These are phyloP conservation scores for Backusella luteola DNA, from an alignment of 192 early-diverging fungal species.

Conservation along the genomic window DNA sequence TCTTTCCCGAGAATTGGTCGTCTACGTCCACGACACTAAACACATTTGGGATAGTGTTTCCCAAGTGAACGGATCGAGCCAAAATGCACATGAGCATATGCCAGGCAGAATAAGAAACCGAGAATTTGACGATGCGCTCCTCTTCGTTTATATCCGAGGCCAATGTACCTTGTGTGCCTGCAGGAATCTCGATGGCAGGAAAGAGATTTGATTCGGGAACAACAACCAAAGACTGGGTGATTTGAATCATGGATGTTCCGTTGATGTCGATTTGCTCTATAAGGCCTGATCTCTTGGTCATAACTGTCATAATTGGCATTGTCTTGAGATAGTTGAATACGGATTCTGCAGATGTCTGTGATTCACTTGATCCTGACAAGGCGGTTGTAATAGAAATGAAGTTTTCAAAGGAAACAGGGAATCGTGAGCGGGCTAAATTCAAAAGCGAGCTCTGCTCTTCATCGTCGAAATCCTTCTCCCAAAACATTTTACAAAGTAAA, in stretches of 20 bases:
- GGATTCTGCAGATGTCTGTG: background rate
- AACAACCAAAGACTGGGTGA: background rate
- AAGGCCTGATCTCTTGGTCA: background rate
- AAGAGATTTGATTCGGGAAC: background rate
- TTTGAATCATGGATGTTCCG: background rate
- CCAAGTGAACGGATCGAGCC: background rate
- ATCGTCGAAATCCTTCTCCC: slow-evolving; percentile 12
- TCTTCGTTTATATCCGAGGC: background rate
- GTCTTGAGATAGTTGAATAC: slow-evolving; percentile 21
- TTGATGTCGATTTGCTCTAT: background rate
- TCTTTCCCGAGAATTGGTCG: background rate
- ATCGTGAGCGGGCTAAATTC: slow-evolving; percentile 18
- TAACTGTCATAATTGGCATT: slow-evolving; percentile 9
- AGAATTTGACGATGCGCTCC: slow-evolving; percentile 17
- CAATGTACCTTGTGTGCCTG: slow-evolving; percentile 10
- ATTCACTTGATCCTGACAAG: slow-evolving; percentile 4
- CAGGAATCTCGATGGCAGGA: slow-evolving; percentile 9
- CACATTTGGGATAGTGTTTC: background rate
- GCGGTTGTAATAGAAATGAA: slow-evolving; percentile 17
- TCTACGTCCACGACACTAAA: slow-evolving; percentile 10
- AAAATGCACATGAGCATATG: slow-evolving; percentile 15
- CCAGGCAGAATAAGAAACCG: slow-evolving; percentile 26
- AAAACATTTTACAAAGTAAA: slow-evolving; percentile 23
- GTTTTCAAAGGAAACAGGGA: slow-evolving; percentile 22
- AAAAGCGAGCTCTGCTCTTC: slow-evolving; percentile 12